Evolutionary conservation across 2,329 filamentous ascomycete genomes (phyloP).

Genomic region (Karstenula rhodostoma): DNA sequence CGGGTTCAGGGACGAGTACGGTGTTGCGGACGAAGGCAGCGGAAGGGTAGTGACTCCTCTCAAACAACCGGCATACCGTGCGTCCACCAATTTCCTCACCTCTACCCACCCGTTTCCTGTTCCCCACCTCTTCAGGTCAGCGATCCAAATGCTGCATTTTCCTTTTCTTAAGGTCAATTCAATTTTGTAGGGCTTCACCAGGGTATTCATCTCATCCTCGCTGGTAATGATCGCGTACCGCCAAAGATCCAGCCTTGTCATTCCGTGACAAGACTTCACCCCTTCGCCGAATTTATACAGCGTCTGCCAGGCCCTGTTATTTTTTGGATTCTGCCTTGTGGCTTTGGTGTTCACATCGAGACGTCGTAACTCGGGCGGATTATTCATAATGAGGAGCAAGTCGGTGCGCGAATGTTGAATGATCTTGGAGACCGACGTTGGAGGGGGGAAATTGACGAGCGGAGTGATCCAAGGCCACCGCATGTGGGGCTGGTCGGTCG

Average conservation of each 20-base stretch:
- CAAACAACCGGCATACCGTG: neutral
- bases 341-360: neutral
- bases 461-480: neutral
- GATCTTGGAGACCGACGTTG: neutral
- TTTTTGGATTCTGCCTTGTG: neutral
- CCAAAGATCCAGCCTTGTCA: conserved; percentile 1
- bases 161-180: neutral
- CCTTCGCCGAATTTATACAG: neutral
- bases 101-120: conserved; percentile 3
- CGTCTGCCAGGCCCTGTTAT: neutral
- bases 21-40: neutral
- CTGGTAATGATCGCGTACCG: conserved; percentile 4
- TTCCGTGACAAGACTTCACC: neutral
- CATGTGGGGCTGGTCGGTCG: neutral
- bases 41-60: neutral
- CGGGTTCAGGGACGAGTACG: neutral
- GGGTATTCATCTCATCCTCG: neutral
- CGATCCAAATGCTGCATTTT: neutral
- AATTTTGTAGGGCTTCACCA: neutral
- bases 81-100: neutral
- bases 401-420: conserved; percentile 2
- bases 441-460: neutral
- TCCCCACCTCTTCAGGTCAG: neutral
- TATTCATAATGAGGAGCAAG: neutral
- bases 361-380: neutral